Evolutionary conservation across 2,329 filamentous ascomycete genomes (phyloP), one percentile per base, ranked within the genome.

Genomic region (Myriosclerotinia curreyana): DNA sequence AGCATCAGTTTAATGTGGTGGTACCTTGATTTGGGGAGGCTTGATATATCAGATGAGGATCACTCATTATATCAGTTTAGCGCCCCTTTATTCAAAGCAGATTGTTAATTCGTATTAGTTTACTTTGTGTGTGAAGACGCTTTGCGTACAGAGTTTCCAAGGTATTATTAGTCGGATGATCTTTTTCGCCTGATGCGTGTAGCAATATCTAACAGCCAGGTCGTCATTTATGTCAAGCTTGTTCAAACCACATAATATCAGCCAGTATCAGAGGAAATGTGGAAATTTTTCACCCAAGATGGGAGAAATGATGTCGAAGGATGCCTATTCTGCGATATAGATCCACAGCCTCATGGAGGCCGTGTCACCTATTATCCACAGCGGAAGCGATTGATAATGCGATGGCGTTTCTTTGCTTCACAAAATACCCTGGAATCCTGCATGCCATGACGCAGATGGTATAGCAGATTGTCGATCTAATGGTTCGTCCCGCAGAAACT

Each of bases 391-490:
- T 25, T 31, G 38, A 34, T 25, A 58, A 34, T 15, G 36, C 36
- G n/a, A 40, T 31, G 28, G 52, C 28, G 34, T 34, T 28, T 54
- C 36, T 28, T 17, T 36, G n/a, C 52, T 40, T 40, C 22, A 28
- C 52, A 38, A 38, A 54, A 6, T 17, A 28, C 14, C 20, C 54
- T 34, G 54, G 28, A 44, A 31, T 34, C 20, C n/a, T 46, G 54
- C 54, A 17, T 40, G 11, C 28, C 46, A 58, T 31, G 36, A 36
- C 34, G 28, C 42, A 46, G 40, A 59, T 48, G 42, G 22, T 25
- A 48, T 38, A 49, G n/a, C 55, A 38, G 44, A 48, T 48, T 48
- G 4, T 59, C 31, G 42, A 59, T 49, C 36, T 11, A 48, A 59
- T n/a, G n/a, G 31, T 36, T 34, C n/a, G 20, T 17, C 22, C 42